Conservation (phyloP, 2,329 filamentous ascomycete species). For the Colletotrichum sp. region DNA sequence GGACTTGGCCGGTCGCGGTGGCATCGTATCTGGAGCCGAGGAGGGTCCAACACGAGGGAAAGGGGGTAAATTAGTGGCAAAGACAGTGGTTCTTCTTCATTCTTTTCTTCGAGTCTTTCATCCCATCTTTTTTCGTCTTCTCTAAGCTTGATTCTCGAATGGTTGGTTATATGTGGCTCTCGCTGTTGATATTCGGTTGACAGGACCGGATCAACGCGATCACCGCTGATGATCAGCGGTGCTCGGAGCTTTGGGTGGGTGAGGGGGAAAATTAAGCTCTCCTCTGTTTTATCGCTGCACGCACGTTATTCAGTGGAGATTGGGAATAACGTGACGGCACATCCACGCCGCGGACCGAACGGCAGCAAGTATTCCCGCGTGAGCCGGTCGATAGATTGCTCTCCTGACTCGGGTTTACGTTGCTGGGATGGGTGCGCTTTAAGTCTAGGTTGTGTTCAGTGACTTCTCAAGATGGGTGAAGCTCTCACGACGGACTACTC, state of each 20-base stretch:
- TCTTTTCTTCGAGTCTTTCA: background rate
- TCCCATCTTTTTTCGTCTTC: background rate
- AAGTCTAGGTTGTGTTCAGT: background rate
- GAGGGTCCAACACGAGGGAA: background rate
- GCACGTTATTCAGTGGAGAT: slow-evolving; percentile 7
- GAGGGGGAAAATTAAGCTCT: background rate
- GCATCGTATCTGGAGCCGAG: background rate
- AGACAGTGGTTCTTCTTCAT: background rate
- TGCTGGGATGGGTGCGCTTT: background rate
- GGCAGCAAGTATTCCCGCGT: background rate
- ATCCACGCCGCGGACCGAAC: background rate
- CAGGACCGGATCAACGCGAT: slow-evolving; percentile 8
- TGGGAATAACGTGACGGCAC: background rate
- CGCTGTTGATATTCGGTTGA: background rate
- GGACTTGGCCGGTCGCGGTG: background rate
- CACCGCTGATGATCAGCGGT: background rate
- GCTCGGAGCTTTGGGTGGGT: background rate
- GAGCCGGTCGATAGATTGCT: background rate
- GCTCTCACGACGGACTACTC: background rate
- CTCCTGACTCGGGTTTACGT: background rate
- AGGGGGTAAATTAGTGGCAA: background rate
- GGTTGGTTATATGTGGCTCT: background rate
- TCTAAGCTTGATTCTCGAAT: background rate
- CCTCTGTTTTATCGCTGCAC: background rate
- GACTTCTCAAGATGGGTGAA: background rate